Base-by-base conservation (phyloP, 2,329 filamentous ascomycete genomes). In the Elsinoe fawcettii region DNA sequence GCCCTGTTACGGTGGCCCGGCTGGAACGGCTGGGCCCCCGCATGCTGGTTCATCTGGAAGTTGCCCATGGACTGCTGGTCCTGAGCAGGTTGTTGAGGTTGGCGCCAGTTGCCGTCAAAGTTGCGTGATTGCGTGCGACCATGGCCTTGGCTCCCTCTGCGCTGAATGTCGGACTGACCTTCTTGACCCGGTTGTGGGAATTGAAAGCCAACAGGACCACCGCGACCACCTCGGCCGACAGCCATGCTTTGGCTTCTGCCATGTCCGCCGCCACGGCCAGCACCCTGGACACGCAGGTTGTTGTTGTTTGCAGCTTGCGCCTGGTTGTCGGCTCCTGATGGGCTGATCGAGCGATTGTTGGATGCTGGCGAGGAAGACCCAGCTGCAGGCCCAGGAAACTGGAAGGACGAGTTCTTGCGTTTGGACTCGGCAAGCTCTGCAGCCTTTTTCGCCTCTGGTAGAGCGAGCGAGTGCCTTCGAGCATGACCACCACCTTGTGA, bases 71-170 rank as follows among this genome's bases (percentile, higher is more conserved):
- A 60, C 62, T 75, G 74, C 60, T 69, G 71, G 53, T 77, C 73
- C 59, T 71, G 70, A 36, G 67, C 79, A 63, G 80, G 78, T 59
- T 72, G 74, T 64, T 81, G 81, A 64, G 88, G 91, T 67, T 90
- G 95, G 66, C 93, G 88, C 93, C 93, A 99, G 74, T 99, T 99
- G 66, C 91, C 86, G 64, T 99, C 93, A 68, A 97, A 97, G 74
- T 97, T 99, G 62, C 93, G 85, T 22, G 93, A 99, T 9, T 83
- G 83, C 30, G 85, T 86, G 61, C 93, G 84, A 62, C 82, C 85
- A 70, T 99, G 93, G 58, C 89, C 86, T 63, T 83, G 80, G 65
- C 87, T 88, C 65, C 86, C 85, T 64, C 89, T 87, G 60, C 88
- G 86, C 64, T 84, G 79, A 68, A 90, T 87, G 63, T 93, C 89